Base-by-base conservation (phyloP, 2,329 filamentous ascomycete genomes). In the Claviceps digitariae region DNA sequence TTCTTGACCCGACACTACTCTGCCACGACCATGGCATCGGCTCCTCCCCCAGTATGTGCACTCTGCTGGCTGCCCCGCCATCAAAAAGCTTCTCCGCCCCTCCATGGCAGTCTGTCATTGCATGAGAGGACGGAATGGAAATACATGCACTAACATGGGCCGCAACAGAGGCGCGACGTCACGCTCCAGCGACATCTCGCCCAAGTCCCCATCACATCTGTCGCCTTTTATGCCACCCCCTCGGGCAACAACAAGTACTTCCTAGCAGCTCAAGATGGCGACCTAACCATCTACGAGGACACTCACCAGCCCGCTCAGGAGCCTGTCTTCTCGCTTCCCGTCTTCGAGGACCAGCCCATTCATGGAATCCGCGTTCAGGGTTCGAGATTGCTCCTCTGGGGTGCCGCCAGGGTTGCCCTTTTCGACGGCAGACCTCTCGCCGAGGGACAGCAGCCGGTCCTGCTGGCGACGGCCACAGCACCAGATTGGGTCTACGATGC, bases 401-500 rank as follows among this genome's bases (percentile, higher is more conserved):
- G 89, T 41, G 84, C 82, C 1, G 72, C 74, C 17, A 77, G 73
- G 2, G 68, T 87, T n/a, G 77, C 70, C 2, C 51, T 58, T 40
- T 52, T 77, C 3, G 61, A 63, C 38, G 50, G 64, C 31, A 55
- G 56, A 8, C 38, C 47, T 23, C 64, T 56, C 12, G 25, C 20
- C 5, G 38, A 36, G 6, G 58, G 68, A 56, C 20, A 47, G 13
- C 13, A 48, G 50, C 10, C 29, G 43, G 25, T 56, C 47, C 44
- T 59, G 43, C 51, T 52, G 31, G 52, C 55, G 51, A 21, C 53
- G 64, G 69, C 70, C 25, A 66, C 65, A 3, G 77, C 79, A 2
- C 74, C 78, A 5, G 89, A 95, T 67, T 93, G 89, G 88, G 82
- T 94, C 57, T 78, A 91, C 60, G 81, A 87, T 64, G 83, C 77